phyloP scores from a whole-genome alignment of 176 grass and related monocot genomes.

The Cocos nucifera region DNA sequence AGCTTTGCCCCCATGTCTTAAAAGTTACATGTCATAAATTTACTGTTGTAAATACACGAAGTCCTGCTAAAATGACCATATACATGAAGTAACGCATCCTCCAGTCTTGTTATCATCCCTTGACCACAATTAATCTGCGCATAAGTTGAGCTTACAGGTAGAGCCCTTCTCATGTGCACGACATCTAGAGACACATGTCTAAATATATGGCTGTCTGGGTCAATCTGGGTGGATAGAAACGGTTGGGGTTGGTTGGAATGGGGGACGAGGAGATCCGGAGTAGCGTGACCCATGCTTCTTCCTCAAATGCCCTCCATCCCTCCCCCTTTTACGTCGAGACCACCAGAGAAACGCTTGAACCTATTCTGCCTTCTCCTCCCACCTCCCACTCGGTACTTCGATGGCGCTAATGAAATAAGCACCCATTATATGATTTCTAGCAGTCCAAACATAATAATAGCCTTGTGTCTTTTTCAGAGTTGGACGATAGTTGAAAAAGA shows the following conservation, averaged over 20 bases:
- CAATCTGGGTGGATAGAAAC: conserved; percentile 18
- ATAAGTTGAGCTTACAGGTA: no score
- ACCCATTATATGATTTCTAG: not conserved
- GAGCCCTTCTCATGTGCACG: not conserved
- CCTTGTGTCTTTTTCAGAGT: not conserved
- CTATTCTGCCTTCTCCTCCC: not conserved
- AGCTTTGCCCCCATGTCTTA: no score
- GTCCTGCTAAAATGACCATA: no score
- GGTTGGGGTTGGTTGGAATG: conserved; percentile 42
- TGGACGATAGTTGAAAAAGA: not conserved
- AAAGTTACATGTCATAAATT: no score
- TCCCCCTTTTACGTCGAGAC: conserved; percentile 1
- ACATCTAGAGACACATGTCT: not conserved
- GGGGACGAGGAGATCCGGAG: not conserved
- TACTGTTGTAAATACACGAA: no score
- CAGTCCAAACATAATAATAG: not conserved
- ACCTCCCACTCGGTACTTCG: not conserved
- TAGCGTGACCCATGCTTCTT: not conserved
- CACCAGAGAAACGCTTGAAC: conserved; percentile 11
- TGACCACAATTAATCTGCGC: no score
- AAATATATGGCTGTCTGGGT: not conserved
- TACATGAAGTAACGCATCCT: no score
- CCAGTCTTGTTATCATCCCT: no score
- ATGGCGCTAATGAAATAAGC: not conserved
- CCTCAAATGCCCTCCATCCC: not conserved